These are phyloP conservation scores for Tylopilus plumbeoviolaceoides DNA, from an alignment of 768 basidiomycete genomes.

Conservation along the genomic window DNA sequence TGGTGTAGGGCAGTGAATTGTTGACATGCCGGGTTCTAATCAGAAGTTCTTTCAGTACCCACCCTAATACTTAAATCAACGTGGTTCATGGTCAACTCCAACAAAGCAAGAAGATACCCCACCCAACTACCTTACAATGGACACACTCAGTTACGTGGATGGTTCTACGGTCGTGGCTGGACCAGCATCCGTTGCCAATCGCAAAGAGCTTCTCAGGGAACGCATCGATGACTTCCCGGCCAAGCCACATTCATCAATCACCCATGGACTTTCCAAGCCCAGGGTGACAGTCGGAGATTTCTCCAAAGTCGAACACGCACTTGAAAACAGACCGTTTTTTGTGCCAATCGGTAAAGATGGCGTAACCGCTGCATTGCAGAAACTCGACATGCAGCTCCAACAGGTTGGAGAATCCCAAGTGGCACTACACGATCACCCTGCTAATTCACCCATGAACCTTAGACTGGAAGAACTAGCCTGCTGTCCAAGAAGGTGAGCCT, in stretches of 20 bases:
- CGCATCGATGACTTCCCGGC: constrained; percentile 17
- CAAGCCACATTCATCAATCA: constrained; percentile 15
- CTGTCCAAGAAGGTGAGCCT: constrained; percentile 57
- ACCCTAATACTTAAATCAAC: neutral
- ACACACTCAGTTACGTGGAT: constrained; percentile 39
- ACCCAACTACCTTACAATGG: constrained; percentile 13
- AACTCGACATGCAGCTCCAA: constrained; percentile 60
- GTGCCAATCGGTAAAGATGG: constrained; percentile 66
- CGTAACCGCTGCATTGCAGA: constrained; percentile 62
- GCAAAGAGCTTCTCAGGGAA: constrained; percentile 21
- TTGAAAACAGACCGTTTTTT: constrained; percentile 66
- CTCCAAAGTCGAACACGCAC: constrained; percentile 44
- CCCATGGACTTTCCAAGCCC: constrained; percentile 11
- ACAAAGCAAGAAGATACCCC: neutral
- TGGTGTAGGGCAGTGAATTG: no score
- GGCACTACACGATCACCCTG: neutral
- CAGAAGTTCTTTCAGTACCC: neutral
- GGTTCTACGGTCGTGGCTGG: constrained; percentile 45
- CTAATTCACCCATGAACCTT: constrained; percentile 2
- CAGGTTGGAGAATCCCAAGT: constrained; percentile 19
- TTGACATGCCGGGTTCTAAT: neutral
- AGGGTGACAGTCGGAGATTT: constrained; percentile 32
- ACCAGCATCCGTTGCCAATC: constrained; percentile 21
- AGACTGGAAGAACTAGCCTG: constrained; percentile 56
- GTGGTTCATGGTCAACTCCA: neutral